phyloP scores from a whole-genome alignment of 106 monocot genomes.

The Amphibolis antarctica region DNA sequence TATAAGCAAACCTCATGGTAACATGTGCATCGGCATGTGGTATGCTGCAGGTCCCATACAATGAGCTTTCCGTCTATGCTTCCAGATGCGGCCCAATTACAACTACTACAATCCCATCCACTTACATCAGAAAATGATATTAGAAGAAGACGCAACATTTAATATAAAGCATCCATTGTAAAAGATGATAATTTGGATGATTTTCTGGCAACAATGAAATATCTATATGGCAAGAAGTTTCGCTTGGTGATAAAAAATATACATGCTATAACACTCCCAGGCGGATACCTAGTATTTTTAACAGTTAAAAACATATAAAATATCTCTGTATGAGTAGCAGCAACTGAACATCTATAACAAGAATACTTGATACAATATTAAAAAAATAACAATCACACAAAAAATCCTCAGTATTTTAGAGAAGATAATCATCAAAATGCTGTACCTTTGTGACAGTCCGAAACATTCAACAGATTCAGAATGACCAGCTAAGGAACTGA shows the following conservation, averaged over 20 bases:
- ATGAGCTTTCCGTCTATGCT: conserved; percentile 85
- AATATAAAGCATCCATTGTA: not conserved
- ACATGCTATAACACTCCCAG: too few relatives aligned
- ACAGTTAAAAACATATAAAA: too few relatives aligned
- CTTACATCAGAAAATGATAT: not conserved
- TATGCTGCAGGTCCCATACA: conserved; percentile 70
- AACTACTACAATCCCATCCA: conserved; percentile 27
- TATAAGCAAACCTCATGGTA: conserved; percentile 47
- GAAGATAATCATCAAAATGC: not conserved
- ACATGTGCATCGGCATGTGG: conserved; percentile 46
- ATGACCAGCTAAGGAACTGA: conserved; percentile 49
- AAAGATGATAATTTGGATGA: not conserved
- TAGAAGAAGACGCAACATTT: not conserved
- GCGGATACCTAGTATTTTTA: too few relatives aligned
- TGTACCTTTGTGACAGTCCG: conserved; percentile 62
- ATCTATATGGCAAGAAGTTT: too few relatives aligned
- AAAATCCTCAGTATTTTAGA: too few relatives aligned
- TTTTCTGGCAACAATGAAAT: too few relatives aligned
- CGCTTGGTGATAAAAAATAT: too few relatives aligned
- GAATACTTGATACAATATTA: too few relatives aligned
- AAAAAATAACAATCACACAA: too few relatives aligned
- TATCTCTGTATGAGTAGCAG: too few relatives aligned
- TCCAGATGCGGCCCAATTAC: conserved; percentile 56
- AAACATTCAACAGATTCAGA: conserved; percentile 67
- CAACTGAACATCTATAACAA: too few relatives aligned